Evolutionary conservation across 768 basidiomycete genomes (phyloP).

Genomic region (Exidia glandulosa): DNA sequence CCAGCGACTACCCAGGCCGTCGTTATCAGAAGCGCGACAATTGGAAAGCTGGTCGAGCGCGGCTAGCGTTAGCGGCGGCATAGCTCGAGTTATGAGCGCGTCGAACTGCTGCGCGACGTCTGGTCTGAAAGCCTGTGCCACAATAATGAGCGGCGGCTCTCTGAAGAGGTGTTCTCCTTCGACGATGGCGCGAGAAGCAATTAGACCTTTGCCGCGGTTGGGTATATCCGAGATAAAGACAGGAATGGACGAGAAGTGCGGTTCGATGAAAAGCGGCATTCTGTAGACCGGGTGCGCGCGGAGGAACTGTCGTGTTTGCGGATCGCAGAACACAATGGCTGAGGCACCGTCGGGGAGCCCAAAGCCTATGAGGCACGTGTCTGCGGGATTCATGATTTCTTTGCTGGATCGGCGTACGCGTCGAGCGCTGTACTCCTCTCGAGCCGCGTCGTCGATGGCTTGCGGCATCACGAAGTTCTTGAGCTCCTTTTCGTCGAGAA

Average conservation of each 20-base stretch:
- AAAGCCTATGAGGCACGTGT: background rate
- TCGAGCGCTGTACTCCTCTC: background rate
- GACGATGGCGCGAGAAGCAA: slow-evolving; percentile 16
- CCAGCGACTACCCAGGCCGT: background rate
- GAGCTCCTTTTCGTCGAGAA: background rate
- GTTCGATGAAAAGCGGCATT: background rate
- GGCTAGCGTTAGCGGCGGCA: background rate
- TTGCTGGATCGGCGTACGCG: background rate
- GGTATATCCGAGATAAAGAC: slow-evolving; percentile 27
- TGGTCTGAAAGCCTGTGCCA: background rate
- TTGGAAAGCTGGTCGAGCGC: background rate
- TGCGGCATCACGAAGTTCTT: background rate
- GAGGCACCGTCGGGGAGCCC: background rate
- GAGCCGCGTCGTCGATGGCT: background rate
- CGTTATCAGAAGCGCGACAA: background rate
- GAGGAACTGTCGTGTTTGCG: background rate
- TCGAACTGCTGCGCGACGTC: background rate
- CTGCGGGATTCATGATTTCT: background rate
- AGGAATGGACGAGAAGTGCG: background rate
- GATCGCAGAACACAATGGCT: background rate
- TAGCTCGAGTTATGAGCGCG: background rate
- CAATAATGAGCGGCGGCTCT: slow-evolving; percentile 19
- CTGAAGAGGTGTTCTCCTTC: slow-evolving; percentile 15
- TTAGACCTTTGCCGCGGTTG: slow-evolving; percentile 16
- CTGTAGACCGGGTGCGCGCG: background rate